A percentile compares a stretch with the other conserved stretches of the same genome.
phyloP scores from a whole-genome alignment of 2,329 filamentous ascomycete species.

The Venturia asperata region DNA sequence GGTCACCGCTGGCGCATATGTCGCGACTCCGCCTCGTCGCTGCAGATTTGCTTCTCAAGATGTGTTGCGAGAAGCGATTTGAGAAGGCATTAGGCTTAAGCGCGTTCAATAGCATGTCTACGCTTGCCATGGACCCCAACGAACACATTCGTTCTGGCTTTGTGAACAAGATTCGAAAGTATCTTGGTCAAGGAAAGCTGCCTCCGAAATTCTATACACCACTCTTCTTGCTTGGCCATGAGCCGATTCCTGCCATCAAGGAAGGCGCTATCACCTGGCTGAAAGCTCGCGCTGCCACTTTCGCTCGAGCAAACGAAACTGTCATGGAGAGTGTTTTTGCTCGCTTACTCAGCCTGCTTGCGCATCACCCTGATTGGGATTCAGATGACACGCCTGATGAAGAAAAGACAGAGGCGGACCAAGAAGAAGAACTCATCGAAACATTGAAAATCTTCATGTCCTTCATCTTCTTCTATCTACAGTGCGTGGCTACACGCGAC shows the following conservation, averaged over 20 bases:
- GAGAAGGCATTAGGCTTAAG: constrained; percentile 65
- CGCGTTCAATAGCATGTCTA: constrained; percentile 75
- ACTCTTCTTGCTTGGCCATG: constrained; percentile 84
- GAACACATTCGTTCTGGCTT: constrained; percentile 71
- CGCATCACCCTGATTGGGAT: constrained; percentile 83
- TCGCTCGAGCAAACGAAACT: constrained; percentile 47
- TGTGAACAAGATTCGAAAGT: constrained; percentile 81
- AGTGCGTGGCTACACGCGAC: constrained; percentile 71
- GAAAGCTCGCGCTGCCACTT: constrained; percentile 61
- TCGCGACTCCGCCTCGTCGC: constrained; percentile 75
- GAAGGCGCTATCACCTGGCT: constrained; percentile 81
- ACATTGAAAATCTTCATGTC: constrained; percentile 75
- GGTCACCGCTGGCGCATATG: constrained; percentile 70
- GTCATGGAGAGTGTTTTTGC: constrained; percentile 76
- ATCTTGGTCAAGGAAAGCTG: constrained; percentile 66
- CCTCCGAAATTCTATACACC: constrained; percentile 78
- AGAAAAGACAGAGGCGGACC: constrained; percentile 15
- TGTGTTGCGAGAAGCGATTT: constrained; percentile 68
- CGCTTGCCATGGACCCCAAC: constrained; percentile 71
- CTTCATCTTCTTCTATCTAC: constrained; percentile 87
- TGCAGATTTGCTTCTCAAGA: constrained; percentile 70
- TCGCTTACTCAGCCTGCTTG: constrained; percentile 76
- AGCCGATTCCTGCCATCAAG: constrained; percentile 68
- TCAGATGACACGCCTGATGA: constrained; percentile 12
- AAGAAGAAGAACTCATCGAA: constrained; percentile 37